Base-by-base conservation (phyloP, 805 yeast species). In the Saccharomyces kudriavzevii region DNA sequence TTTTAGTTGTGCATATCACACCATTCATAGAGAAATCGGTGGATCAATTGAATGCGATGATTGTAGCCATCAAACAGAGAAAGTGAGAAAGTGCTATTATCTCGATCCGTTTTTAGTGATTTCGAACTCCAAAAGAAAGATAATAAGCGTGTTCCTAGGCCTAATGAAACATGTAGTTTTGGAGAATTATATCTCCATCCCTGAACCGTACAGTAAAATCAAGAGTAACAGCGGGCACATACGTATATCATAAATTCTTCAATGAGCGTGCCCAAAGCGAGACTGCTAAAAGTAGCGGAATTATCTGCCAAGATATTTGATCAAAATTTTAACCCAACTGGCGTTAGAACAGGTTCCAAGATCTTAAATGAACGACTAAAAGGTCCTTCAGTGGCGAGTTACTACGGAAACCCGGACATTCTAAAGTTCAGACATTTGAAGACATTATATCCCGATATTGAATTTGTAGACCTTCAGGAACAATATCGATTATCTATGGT, bases 331-430 rank as follows among this genome's bases (percentile, higher is more conserved):
- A 87, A 87, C 65, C 94, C 95, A 27, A 69, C 74, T 8, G 73
- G 75, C 45, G 70, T 70, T 47, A 81, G 95, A 68, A 86, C 87
- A 14, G 96, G 96, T 46, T 72, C 87, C 49, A 85, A 86, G 67
- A 77, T 85, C 43, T 74, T 89, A 57, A 74, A 84, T 29, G 77
- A 80, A 50, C 84, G 87, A 48, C 75, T 89, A 57, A 81, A 78
- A 65, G 96, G 96, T 24, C 87, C 87, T 22, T 73, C 82, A n/a
- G 67, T 87, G 35, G 80, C 82, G 25, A 72, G 76, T 50, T 89
- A 87, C 68, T 89, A 89, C 61, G 95, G 95, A 26, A 83, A 87
- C 60, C 79, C 83, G 35, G 81, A 84, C 54, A 78, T 85, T 63
- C 81, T 89, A 30, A 82, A 81, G 11, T 82, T 83, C 68, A 77